Percentiles rank a stretch among this genome's conserved stretches.
phyloP scores from a whole-genome alignment of 257 asterid genomes.

The Solanum sejunctum region DNA sequence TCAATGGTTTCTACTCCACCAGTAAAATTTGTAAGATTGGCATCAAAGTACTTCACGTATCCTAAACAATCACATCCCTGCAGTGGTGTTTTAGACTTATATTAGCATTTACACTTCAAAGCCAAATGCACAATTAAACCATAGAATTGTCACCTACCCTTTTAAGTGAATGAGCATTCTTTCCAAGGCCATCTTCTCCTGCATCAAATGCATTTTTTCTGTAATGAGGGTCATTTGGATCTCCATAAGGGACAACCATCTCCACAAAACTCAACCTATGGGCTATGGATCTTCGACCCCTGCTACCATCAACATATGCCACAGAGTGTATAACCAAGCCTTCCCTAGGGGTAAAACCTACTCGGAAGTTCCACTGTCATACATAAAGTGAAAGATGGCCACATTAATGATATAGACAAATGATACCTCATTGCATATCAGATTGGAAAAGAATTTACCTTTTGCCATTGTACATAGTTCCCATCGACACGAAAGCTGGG shows the following conservation, averaged over 20 bases:
- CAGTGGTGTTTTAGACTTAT: not conserved
- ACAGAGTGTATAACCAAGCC: conserved; percentile 95
- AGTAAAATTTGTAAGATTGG: conserved; percentile 77
- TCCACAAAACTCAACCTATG: conserved; percentile 97
- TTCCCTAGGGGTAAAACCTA: conserved; percentile 96
- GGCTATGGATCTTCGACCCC: conserved; percentile 94
- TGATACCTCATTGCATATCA: not conserved
- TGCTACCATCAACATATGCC: conserved; percentile 93
- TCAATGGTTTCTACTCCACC: conserved; percentile 95
- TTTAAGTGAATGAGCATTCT: conserved; percentile 92
- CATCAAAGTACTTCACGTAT: conserved; percentile 74
- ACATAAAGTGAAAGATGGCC: not conserved
- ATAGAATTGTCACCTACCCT: conserved; percentile 31
- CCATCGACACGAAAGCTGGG: conserved; percentile 91
- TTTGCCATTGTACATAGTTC: conserved; percentile 90
- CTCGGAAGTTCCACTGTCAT: conserved; percentile 88
- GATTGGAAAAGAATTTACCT: conserved; percentile 29
- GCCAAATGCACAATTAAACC: not conserved
- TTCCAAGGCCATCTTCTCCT: conserved; percentile 98
- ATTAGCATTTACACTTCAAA: conserved; percentile 2
- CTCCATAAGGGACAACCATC: conserved; percentile 99
- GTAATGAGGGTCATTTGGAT: conserved; percentile 97
- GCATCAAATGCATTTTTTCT: conserved; percentile 98
- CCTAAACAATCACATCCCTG: conserved; percentile 99
- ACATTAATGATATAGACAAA: not conserved